These are phyloP conservation scores for Prunus dulcis DNA, from an alignment of 306 rosid genomes.

Conservation along the genomic window DNA sequence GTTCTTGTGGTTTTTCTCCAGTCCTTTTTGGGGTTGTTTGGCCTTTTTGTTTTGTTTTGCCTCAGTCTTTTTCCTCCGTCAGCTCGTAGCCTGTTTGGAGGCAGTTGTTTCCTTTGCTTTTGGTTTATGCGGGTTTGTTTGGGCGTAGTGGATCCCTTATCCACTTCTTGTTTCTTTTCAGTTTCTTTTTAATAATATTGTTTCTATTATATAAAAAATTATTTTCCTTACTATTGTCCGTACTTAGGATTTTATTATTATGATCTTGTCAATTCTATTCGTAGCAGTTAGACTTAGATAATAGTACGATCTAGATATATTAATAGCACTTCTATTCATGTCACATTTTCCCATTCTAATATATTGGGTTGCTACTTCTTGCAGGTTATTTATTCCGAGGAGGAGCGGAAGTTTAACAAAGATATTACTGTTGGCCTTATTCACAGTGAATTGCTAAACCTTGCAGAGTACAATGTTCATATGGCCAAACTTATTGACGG, in stretches of 20 bases:
- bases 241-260: neutral
- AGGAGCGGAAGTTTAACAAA: constrained; percentile 87
- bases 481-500: constrained; percentile 97
- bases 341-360: neutral
- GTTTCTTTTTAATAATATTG: too few relatives aligned
- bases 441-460: constrained; percentile 80
- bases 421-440: constrained; percentile 90
- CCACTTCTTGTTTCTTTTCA: too few relatives aligned
- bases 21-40: too few relatives aligned
- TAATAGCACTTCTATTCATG: neutral
- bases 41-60: too few relatives aligned
- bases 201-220: neutral
- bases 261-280: neutral
- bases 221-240: neutral
- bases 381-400: constrained; percentile 96
- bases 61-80: too few relatives aligned
- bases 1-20: too few relatives aligned
- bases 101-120: too few relatives aligned
- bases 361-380: constrained; percentile 8
- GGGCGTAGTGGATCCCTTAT: too few relatives aligned
- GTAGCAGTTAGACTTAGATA: neutral
- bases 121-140: too few relatives aligned
- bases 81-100: too few relatives aligned
- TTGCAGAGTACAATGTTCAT: constrained; percentile 95
- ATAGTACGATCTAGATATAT: neutral